These are phyloP conservation scores for Cryomyces minteri DNA, from an alignment of 495 filamentous ascomycete species.

Conservation along the genomic window DNA sequence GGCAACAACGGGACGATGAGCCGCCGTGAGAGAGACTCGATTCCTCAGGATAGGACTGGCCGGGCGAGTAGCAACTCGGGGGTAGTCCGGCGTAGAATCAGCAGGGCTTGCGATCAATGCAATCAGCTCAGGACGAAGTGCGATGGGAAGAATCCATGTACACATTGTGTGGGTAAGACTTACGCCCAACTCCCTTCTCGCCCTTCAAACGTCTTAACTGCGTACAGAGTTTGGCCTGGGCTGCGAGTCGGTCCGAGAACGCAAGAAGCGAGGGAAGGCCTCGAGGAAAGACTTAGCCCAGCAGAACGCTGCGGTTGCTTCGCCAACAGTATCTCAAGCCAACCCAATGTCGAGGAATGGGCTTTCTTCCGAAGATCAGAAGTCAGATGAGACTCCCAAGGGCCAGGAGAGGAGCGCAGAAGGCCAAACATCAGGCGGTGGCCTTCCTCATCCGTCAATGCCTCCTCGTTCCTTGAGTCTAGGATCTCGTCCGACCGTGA, in stretches of 20 bases:
- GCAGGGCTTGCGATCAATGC: constrained; percentile 88
- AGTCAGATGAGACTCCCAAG: constrained; percentile 4
- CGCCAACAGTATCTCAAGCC: constrained; percentile 23
- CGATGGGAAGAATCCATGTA: constrained; percentile 81
- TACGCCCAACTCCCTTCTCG: background rate
- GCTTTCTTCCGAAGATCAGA: constrained; percentile 8
- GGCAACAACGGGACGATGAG: background rate
- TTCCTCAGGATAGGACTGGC: background rate
- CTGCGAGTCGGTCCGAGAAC: constrained; percentile 81
- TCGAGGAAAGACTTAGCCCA: constrained; percentile 77
- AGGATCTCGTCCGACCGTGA: no score
- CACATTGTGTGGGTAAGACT: constrained; percentile 69
- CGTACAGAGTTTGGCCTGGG: constrained; percentile 65
- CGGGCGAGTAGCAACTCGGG: constrained; percentile 35
- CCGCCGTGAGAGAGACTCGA: background rate
- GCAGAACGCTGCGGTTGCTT: constrained; percentile 43
- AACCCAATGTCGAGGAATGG: constrained; percentile 14
- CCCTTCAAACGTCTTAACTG: constrained; percentile 11
- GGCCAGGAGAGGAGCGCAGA: background rate
- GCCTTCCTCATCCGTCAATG: background rate
- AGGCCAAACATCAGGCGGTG: constrained; percentile 3
- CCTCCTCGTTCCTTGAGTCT: background rate
- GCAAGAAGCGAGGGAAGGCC: constrained; percentile 91
- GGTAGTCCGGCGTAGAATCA: constrained; percentile 69
- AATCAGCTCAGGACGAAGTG: constrained; percentile 93